Percentiles rank a stretch among this genome's conserved stretches.
These are phyloP conservation scores for Leptographium procerum DNA, from an alignment of 2,329 filamentous ascomycete genomes.

Conservation along the genomic window DNA sequence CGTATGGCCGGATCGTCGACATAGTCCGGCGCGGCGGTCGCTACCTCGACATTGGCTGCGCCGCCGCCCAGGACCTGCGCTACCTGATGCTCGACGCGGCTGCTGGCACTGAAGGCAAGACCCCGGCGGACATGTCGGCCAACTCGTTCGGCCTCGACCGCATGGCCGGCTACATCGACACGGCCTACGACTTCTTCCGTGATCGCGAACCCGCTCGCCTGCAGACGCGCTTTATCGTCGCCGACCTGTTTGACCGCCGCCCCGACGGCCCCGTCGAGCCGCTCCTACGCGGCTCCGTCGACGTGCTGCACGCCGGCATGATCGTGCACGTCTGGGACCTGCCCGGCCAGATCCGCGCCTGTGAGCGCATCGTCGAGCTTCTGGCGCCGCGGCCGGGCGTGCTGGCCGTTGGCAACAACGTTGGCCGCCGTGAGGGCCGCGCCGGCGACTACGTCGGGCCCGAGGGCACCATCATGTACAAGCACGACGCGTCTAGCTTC, in stretches of 20 bases:
- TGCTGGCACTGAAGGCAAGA: too few species aligned
- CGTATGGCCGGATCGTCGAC: conserved; percentile 7
- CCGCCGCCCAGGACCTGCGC: conserved; percentile 12
- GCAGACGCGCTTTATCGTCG: conserved; percentile 5
- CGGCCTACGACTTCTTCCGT: conserved; percentile 7
- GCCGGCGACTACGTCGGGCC: not conserved
- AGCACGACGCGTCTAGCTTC: conserved; percentile 37
- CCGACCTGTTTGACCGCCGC: conserved; percentile 5
- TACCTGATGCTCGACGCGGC: conserved; percentile 8
- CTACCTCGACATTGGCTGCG: conserved; percentile 12
- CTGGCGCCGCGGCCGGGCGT: conserved; percentile 13
- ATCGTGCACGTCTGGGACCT: conserved; percentile 16
- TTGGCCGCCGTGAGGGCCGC: not conserved
- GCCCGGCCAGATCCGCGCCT: conserved; percentile 14
- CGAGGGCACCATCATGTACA: conserved; percentile 3
- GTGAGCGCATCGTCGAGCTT: conserved; percentile 14
- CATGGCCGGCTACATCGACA: conserved; percentile 4
- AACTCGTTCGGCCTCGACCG: conserved; percentile 9
- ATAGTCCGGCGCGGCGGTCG: conserved; percentile 4
- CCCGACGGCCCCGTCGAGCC: not conserved
- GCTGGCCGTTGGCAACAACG: conserved; percentile 10
- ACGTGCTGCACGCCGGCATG: conserved; percentile 15
- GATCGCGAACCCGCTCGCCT: conserved; percentile 9
- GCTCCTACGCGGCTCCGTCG: conserved; percentile 7
- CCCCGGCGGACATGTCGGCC: conserved; percentile 1